Conservation (phyloP, 106 monocot genomes). For the Dendrobium chrysotoxum region DNA sequence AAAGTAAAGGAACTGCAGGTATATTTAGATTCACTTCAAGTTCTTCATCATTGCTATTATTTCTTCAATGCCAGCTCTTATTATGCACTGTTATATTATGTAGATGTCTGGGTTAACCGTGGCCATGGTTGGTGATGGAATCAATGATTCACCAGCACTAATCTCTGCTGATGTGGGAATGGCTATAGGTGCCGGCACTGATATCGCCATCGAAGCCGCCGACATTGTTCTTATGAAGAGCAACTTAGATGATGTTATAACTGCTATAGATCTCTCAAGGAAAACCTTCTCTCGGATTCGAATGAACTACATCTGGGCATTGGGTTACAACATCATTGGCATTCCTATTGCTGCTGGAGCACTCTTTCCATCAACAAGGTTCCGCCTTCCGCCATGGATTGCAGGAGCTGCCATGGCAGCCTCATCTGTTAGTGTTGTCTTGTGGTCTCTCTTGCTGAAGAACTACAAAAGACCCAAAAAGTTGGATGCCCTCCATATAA, state of each 20-base stretch:
- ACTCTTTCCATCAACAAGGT: slow-evolving; percentile 59
- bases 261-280: slow-evolving; percentile 82
- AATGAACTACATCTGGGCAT: slow-evolving; percentile 85
- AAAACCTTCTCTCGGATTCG: slow-evolving; percentile 78
- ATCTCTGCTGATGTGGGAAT: slow-evolving; percentile 89
- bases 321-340: slow-evolving; percentile 86
- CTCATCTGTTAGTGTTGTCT: slow-evolving; percentile 88
- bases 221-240: slow-evolving; percentile 98
- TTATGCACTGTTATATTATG: background rate
- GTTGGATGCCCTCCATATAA: slow-evolving; percentile 39
- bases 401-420: slow-evolving; percentile 89
- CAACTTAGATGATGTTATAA: slow-evolving; percentile 89
- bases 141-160: slow-evolving; percentile 88
- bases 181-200: slow-evolving; percentile 90
- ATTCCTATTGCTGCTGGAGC: slow-evolving; percentile 90
- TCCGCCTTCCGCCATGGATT: slow-evolving; percentile 84
- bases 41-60: background rate
- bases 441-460: slow-evolving; percentile 76
- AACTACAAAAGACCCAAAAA: slow-evolving; percentile 65
- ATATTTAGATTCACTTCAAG: background rate
- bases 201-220: slow-evolving; percentile 91
- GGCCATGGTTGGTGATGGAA: slow-evolving; percentile 96
- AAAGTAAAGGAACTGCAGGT: slow-evolving; percentile 39
- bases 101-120: slow-evolving; percentile 78
- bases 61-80: background rate